phyloP scores from a whole-genome alignment of 2,329 filamentous ascomycete genomes.

The Aspergillus intermedius region DNA sequence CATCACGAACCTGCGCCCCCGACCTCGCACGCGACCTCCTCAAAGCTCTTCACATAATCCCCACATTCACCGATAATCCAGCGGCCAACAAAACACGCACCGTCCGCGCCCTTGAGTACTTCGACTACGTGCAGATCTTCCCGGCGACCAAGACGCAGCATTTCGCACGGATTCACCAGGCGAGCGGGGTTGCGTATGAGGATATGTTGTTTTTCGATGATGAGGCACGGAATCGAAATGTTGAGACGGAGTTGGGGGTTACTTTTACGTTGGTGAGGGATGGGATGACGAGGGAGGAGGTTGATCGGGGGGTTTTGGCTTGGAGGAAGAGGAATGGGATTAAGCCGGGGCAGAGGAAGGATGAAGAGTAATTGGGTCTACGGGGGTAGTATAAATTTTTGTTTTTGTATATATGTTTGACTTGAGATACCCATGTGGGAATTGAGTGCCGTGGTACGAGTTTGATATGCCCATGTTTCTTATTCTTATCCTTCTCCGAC shows the following conservation, averaged over 20 bases:
- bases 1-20: constrained; percentile 73
- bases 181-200: constrained; percentile 63
- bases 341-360: constrained; percentile 13
- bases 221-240: constrained; percentile 77
- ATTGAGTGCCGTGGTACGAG: too few species aligned
- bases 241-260: constrained; percentile 65
- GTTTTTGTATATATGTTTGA: not conserved
- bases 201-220: constrained; percentile 98
- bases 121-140: constrained; percentile 56
- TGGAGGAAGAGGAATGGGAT: constrained; percentile 70
- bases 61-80: constrained; percentile 35
- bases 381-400: not conserved
- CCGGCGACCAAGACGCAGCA: constrained; percentile 80
- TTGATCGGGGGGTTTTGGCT: constrained; percentile 70
- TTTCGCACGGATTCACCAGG: constrained; percentile 65
- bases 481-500: not conserved
- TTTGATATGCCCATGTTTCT: not conserved
- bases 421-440: not conserved
- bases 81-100: constrained; percentile 41
- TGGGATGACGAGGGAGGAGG: constrained; percentile 67
- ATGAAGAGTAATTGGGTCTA: not conserved
- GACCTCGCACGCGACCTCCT: constrained; percentile 76
- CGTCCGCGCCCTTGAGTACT: constrained; percentile 44
- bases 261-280: constrained; percentile 77
- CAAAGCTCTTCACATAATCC: constrained; percentile 60